A percentile compares a stretch with the other conserved stretches of the same genome.
phyloP scores from a whole-genome alignment of 768 basidiomycete species.

The Solioccasus polychromus region DNA sequence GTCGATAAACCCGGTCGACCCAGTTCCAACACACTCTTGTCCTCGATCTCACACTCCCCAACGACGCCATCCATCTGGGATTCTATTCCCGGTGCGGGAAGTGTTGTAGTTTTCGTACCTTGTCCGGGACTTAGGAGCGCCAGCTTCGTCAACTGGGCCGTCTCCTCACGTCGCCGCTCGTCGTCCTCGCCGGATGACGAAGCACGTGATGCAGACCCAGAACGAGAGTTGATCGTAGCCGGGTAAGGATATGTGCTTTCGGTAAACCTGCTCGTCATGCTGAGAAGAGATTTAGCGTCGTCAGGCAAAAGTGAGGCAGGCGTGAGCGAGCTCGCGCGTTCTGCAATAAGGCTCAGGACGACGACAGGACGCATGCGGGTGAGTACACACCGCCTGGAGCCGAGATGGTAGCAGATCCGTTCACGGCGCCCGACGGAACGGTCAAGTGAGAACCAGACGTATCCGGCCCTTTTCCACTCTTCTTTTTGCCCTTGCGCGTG shows the following conservation, averaged over 20 bases:
- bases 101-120: slow-evolving; percentile 31
- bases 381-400: slow-evolving; percentile 23
- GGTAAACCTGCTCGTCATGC: slow-evolving; percentile 27
- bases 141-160: slow-evolving; percentile 18
- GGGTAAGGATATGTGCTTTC: slow-evolving; percentile 28
- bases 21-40: slow-evolving; percentile 72
- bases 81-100: slow-evolving; percentile 24
- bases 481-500: slow-evolving; percentile 6
- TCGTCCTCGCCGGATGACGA: slow-evolving; percentile 23
- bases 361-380: background rate
- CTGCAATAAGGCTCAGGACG: slow-evolving; percentile 18
- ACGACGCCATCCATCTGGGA: background rate
- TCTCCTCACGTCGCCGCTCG: slow-evolving; percentile 23
- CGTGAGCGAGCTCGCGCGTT: slow-evolving; percentile 9
- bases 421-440: slow-evolving; percentile 3
- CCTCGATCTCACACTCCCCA: slow-evolving; percentile 33
- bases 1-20: slow-evolving; percentile 76
- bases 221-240: slow-evolving; percentile 20
- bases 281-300: slow-evolving; percentile 28
- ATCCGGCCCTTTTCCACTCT: background rate
- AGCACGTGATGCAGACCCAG: slow-evolving; percentile 14
- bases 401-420: slow-evolving; percentile 2
- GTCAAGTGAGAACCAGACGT: background rate
- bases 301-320: slow-evolving; percentile 20
- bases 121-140: slow-evolving; percentile 22